Evolutionary conservation across 1,284 basidiomycete species (phyloP).

Genomic region (Takashimella tepidaria): DNA sequence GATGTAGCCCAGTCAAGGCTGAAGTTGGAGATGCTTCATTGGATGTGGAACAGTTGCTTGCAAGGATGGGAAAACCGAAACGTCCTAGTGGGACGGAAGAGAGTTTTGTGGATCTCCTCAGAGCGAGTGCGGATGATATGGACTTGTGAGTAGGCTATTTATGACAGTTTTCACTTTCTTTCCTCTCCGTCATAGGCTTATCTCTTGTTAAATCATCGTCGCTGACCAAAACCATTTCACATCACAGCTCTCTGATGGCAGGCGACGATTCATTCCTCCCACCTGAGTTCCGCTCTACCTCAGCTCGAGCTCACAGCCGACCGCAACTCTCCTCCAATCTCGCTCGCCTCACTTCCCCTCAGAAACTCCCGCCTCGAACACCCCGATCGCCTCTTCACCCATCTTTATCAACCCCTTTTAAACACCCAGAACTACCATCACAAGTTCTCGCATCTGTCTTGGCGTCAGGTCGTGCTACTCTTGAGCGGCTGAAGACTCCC

Average conservation of each 20-base stretch:
- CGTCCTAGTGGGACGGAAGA: conserved; percentile 34
- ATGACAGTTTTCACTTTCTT: no score
- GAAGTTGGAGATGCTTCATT: conserved; percentile 25
- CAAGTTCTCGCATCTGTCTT: neutral
- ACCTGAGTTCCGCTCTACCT: neutral
- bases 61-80: conserved; percentile 27
- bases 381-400: neutral
- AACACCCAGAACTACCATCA: neutral
- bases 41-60: conserved; percentile 34
- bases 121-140: neutral
- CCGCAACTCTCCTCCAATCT: neutral
- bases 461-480: neutral
- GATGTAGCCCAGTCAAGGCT: neutral
- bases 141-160: neutral
- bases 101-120: conserved; percentile 24
- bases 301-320: neutral
- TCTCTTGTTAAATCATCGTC: no score
- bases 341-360: neutral
- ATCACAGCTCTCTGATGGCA: neutral
- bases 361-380: neutral
- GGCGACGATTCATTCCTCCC: neutral
- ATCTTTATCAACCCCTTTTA: neutral
- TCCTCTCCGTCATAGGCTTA: no score
- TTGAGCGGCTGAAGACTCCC: neutral
- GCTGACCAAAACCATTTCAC: neutral